Evolutionary conservation across 2,329 filamentous ascomycete genomes (phyloP).

Genomic region (Periconia macrospinosa): DNA sequence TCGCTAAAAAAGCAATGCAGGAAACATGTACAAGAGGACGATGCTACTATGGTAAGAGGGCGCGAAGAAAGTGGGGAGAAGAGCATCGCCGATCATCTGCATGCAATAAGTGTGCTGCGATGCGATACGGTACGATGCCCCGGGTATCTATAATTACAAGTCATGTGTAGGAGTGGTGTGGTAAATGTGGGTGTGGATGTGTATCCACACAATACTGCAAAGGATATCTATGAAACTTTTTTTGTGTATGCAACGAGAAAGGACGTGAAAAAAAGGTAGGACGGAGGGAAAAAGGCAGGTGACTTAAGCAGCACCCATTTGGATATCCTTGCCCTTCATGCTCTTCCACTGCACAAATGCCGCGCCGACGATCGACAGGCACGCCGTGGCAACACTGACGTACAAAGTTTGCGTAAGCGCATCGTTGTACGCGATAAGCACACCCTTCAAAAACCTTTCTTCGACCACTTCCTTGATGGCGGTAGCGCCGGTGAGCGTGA

Average conservation of each 20-base stretch:
- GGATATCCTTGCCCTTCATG: conserved; percentile 62
- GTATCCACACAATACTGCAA: not conserved
- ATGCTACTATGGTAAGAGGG: no score
- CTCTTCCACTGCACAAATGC: conserved; percentile 65
- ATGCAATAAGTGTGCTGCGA: no score
- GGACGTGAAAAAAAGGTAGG: not conserved
- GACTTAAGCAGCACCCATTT: conserved; percentile 36
- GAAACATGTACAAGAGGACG: no score
- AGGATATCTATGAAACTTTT: not conserved
- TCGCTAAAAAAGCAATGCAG: no score
- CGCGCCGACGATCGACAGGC: conserved; percentile 58
- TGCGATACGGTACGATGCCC: no score
- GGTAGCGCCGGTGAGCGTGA: conserved; percentile 57
- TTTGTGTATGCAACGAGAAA: not conserved
- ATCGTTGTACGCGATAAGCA: conserved; percentile 66
- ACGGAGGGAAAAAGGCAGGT: not conserved
- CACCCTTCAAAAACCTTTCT: conserved; percentile 51
- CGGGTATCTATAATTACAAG: no score
- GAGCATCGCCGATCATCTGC: no score
- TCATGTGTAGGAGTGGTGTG: no score
- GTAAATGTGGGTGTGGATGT: not conserved
- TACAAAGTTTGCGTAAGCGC: conserved; percentile 63
- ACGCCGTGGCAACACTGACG: conserved; percentile 59
- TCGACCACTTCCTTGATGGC: conserved; percentile 59
- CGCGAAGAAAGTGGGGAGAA: no score